Base-by-base conservation (phyloP, 352 stramenopile genomes). In the Pythium plurisporium region DNA sequence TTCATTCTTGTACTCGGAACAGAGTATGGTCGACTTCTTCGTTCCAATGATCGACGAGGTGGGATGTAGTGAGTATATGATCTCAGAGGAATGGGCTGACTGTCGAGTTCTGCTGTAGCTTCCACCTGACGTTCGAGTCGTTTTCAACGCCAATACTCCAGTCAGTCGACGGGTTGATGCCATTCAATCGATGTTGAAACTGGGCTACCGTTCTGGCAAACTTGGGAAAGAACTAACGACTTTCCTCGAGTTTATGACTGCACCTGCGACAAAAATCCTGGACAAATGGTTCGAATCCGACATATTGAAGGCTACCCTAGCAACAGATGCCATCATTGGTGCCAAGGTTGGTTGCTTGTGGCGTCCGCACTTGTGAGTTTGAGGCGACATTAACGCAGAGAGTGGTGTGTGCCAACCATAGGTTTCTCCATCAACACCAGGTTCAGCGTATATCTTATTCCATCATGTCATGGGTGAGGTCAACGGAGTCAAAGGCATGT, bases 391-490 rank as follows among this genome's bases (percentile, higher is more conserved):
- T 17, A 15, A 17, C 15, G 23, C 4, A 34, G 0, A 37, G 34
- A 23, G 14, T 41, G 3, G 25, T 55, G 34, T 34, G 37, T n/a
- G n/a, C n/a, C n/a, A n/a, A n/a, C 2, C 49, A 20, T 33, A 91
- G 82, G 67, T 92, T 15, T 89, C 79, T 15, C 87, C 87, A 1
- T 93, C 79, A 19, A 89, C 82, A 10, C 84, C 86, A 40, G 89
- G 89, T 37, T 96, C 86, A 3, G 89, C 83, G 0, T 97, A 97
- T 57, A 94, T 97, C 41, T 62, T 97, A 19, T 88, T 97, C 23
- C 89, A 97, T 42, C 89, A 96, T 52, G 90, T 96, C 20, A 96
- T 97, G 89, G 89, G 89, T 19, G 89, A 96, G 71, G 82, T 92
- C 17, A 89, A 92, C 37, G 87, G 87, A 19, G 59, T 91, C 10